These are phyloP conservation scores for Kodamaea kakaduensis DNA, from an alignment of 805 yeast species.

Conservation along the genomic window DNA sequence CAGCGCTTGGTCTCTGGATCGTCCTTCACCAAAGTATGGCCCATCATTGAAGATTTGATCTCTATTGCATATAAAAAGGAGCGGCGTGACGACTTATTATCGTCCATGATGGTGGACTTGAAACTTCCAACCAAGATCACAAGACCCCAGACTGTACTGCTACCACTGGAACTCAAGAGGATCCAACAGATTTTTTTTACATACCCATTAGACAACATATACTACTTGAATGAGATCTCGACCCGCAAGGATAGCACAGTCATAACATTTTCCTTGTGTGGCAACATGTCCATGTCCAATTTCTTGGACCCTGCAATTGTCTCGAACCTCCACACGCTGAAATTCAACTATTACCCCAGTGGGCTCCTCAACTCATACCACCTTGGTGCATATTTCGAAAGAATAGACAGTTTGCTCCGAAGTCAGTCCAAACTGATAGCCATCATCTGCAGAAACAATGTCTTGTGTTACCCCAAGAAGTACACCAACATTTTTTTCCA, in stretches of 20 bases:
- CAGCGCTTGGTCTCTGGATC: conserved; percentile 1
- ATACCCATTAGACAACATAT: conserved; percentile 15
- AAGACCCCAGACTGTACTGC: background rate
- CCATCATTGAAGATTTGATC: background rate
- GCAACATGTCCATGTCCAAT: conserved; percentile 19
- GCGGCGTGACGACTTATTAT: background rate
- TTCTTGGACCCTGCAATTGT: conserved; percentile 22
- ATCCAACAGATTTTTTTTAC: conserved; percentile 11
- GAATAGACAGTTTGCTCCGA: conserved; percentile 15
- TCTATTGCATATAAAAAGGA: background rate
- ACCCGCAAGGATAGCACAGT: conserved; percentile 13
- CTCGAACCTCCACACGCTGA: conserved; percentile 7
- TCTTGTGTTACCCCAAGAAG: conserved; percentile 10
- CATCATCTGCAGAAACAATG: conserved; percentile 16
- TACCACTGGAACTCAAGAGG: conserved; percentile 9
- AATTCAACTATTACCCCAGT: conserved; percentile 15
- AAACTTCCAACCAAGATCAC: background rate
- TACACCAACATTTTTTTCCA: conserved; percentile 16
- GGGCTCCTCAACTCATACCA: conserved; percentile 19
- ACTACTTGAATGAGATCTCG: conserved; percentile 21
- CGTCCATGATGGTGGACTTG: background rate
- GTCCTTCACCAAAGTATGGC: background rate
- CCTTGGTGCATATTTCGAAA: conserved; percentile 15
- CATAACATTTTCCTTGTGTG: conserved; percentile 19
- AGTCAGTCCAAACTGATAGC: conserved; percentile 12